Conservation (phyloP, 139 green algal species). For the Desmodesmus armatus region DNA sequence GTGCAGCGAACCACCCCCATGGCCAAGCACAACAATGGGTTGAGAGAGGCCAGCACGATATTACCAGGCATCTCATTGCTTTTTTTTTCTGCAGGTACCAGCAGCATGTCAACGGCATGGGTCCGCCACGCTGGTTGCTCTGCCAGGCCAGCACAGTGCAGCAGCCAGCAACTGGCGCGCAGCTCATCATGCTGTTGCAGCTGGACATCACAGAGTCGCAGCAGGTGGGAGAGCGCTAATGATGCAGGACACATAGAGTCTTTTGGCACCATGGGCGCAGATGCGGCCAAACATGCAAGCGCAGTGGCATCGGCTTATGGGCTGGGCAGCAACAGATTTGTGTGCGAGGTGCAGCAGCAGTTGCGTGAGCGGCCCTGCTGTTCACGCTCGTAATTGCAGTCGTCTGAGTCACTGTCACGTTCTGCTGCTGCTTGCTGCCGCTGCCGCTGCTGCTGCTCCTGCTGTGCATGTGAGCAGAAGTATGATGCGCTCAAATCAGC, state of each 20-base stretch:
- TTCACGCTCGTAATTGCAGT: too few relatives aligned
- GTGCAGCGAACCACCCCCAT: too few relatives aligned
- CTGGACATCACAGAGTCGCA: slow-evolving; percentile 43
- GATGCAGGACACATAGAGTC: background rate
- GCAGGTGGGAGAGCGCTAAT: slow-evolving; percentile 10
- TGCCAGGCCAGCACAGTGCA: slow-evolving; percentile 26
- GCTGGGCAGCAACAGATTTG: background rate
- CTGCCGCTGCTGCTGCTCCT: too few relatives aligned
- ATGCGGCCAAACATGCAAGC: background rate
- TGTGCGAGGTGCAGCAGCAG: background rate
- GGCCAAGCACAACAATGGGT: too few relatives aligned
- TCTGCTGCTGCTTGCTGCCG: background rate
- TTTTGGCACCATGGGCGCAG: too few relatives aligned
- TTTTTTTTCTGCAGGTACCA: slow-evolving; percentile 48
- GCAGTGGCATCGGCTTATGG: background rate
- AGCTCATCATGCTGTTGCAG: slow-evolving; percentile 31
- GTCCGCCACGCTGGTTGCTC: slow-evolving; percentile 20
- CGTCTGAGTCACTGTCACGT: background rate
- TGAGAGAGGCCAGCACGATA: too few relatives aligned
- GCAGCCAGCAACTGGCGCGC: background rate
- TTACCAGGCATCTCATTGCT: too few relatives aligned
- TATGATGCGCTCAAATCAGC: background rate
- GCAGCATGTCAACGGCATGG: slow-evolving; percentile 31
- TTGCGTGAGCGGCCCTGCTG: too few relatives aligned
- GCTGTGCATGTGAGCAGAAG: slow-evolving; percentile 9